phyloP scores from a whole-genome alignment of 2,329 filamentous ascomycete genomes.

The Penicillium sp. region DNA sequence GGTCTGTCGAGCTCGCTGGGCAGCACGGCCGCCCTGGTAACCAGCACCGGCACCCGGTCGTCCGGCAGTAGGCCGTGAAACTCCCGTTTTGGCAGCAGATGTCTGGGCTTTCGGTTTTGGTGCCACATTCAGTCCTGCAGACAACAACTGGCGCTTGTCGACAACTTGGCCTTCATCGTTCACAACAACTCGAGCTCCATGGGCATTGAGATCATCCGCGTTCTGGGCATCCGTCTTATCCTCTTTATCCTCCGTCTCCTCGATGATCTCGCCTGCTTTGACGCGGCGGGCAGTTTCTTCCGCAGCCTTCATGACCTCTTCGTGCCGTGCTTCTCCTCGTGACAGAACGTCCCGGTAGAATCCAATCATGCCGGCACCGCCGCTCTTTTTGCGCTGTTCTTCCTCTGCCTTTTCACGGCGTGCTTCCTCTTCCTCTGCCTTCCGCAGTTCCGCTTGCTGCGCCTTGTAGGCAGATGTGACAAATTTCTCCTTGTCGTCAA shows the following conservation, averaged over 20 bases:
- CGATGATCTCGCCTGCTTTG: slow-evolving; percentile 33
- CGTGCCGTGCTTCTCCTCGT: slow-evolving; percentile 56
- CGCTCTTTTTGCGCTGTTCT: slow-evolving; percentile 47
- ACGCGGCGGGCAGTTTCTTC: slow-evolving; percentile 41
- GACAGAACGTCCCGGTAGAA: slow-evolving; percentile 62
- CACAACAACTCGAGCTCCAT: slow-evolving; percentile 52
- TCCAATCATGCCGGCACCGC: slow-evolving; percentile 54
- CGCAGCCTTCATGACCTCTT: slow-evolving; percentile 55
- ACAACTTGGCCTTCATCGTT: slow-evolving; percentile 65
- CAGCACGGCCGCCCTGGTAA: slow-evolving; percentile 39
- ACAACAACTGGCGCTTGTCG: slow-evolving; percentile 62
- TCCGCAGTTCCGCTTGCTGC: slow-evolving; percentile 60
- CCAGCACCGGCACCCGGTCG: slow-evolving; percentile 25
- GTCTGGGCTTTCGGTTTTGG: slow-evolving; percentile 49
- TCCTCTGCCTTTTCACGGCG: slow-evolving; percentile 53
- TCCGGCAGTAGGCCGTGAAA: slow-evolving; percentile 16
- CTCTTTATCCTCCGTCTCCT: slow-evolving; percentile 25
- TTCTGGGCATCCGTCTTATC: slow-evolving; percentile 52
- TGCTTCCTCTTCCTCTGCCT: slow-evolving; percentile 58
- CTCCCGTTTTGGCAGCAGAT: slow-evolving; percentile 14
- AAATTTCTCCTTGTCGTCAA: slow-evolving; percentile 65
- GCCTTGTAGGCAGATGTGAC: slow-evolving; percentile 64
- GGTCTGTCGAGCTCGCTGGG: slow-evolving; percentile 55
- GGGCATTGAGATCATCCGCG: slow-evolving; percentile 54
- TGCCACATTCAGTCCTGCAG: slow-evolving; percentile 60